Evolutionary conservation across 2,329 filamentous ascomycete genomes (phyloP), one percentile per base, ranked within the genome.

Genomic region (Phyllosticta citrichinensis): DNA sequence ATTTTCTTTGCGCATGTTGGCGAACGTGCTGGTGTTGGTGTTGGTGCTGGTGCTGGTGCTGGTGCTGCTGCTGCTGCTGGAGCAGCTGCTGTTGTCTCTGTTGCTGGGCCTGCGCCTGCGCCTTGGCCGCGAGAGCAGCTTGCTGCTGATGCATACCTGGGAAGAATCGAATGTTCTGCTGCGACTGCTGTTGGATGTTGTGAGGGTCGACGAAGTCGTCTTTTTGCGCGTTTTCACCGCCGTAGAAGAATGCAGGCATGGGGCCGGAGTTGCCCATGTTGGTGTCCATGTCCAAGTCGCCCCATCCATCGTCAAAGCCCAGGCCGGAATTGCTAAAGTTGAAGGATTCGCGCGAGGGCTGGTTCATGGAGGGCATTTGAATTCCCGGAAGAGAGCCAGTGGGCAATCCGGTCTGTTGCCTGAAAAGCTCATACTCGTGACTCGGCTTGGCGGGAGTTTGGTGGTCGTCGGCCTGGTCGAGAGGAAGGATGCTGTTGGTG

Each of bases 391-490:
- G 79, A 58, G 91, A 92, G 64, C 91, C 91, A 1, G 90, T 87
- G 0, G 94, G 90, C 30, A 97, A 86, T 65, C 92, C 91, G 3
- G 94, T 97, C 79, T 97, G 92, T 73, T 99, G 94, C 77, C 91
- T 89, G 79, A 97, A 95, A 71, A 90, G 86, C 69, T 91, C 89
- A 80, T 97, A 97, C 76, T 96, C 90, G 77, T 97, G 92, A 74
- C 91, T 96, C 9, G 94, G 93, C 40, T 86, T 89, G 55, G 85
- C 86, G 70, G 92, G 83, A 20, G 81, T 76, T 65, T 81, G 81
- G 64, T 87, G 82, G 58, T 75, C 72, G 58, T 75, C 72, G 52
- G 59, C 62, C 25, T 69, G 74, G 60, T 79, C 76, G 8, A 81
- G 74, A 19, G 83, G 74, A 62, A 86, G 73, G 40, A 78, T 75